Base-by-base conservation (phyloP, 352 stramenopile species). In the Globisporangium canariense region DNA sequence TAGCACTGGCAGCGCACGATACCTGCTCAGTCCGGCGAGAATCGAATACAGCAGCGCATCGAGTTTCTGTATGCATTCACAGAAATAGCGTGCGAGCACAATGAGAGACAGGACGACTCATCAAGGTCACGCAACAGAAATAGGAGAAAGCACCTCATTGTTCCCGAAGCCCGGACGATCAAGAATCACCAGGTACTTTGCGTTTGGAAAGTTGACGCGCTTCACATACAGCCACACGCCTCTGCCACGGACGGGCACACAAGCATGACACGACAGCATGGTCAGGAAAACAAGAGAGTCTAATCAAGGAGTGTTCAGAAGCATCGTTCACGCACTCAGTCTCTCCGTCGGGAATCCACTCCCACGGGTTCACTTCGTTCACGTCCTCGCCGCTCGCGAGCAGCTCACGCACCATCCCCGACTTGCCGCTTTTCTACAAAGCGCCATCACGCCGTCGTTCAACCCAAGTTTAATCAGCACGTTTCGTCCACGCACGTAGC, bases 181-280 rank as follows among this genome's bases (percentile, higher is more conserved):
- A 45, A 94, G 71, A 20, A 90, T 68, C 14, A 74, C 81, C 51
- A 94, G 69, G 68, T 94, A 94, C 62, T 90, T 90, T 30, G 77
- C 83, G 52, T 82, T 88, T 11, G 76, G 70, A 53, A 86, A 87
- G 54, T 88, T 79, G 0, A 76, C 62, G 6, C 71, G 62, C 68
- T 86, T 86, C n/a, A 94, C 69, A 53, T 94, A 94, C 46, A 94
- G 60, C 78, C 82, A 89, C 50, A 85, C 85, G 28, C 76, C 73
- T 60, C 75, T 80, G 56, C 5, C 10, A 52, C 16, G 65, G 4
- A 52, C 16, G 65, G 4, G 3, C 34, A 52, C 43, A 46, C 4
- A 28, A 28, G 25, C 25, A 28, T 28, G 5, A 50, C 16, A 14
- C 13, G 5, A 11, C 30, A 20, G 20, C 18, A 54, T 22, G 25